phyloP scores from a whole-genome alignment of 108 stramenopile species.

The Cyclotella distinguenda region DNA sequence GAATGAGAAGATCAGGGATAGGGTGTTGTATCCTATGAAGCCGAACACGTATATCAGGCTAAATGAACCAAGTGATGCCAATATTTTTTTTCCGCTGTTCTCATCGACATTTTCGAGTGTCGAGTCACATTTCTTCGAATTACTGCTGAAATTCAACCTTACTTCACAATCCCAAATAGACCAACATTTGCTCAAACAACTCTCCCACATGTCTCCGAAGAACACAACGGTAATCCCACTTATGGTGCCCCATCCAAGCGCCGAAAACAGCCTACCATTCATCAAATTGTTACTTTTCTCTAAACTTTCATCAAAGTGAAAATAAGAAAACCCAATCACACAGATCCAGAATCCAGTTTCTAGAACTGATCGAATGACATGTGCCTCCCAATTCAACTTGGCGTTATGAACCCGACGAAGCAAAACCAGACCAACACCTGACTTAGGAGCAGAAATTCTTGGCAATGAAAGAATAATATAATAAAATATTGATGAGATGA shows the following conservation, averaged over 20 bases:
- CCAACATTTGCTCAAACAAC: not conserved
- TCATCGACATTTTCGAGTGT: not conserved
- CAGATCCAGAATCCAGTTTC: conserved; percentile 16
- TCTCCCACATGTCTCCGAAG: conserved; percentile 6
- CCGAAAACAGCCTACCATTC: not conserved
- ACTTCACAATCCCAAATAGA: not conserved
- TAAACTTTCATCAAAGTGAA: not conserved
- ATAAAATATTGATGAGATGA: conserved; percentile 10
- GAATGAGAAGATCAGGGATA: not conserved
- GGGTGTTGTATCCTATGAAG: conserved; percentile 10
- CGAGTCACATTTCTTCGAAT: not conserved
- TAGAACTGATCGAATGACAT: conserved; percentile 11
- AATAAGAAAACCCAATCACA: conserved; percentile 1
- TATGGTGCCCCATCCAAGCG: conserved; percentile 4
- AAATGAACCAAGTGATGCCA: conserved; percentile 9
- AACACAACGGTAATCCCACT: conserved; percentile 9
- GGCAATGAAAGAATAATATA: conserved; percentile 4
- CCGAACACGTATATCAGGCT: conserved; percentile 8
- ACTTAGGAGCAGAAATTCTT: conserved; percentile 1
- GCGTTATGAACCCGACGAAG: conserved; percentile 14
- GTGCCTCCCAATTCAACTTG: conserved; percentile 17
- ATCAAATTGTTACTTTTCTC: not conserved
- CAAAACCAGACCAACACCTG: conserved; percentile 15
- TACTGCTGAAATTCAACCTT: not conserved
- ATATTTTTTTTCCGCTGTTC: not conserved